These are phyloP conservation scores for Chaetothyriales sp. DNA, from an alignment of 2,329 filamentous ascomycete genomes.

Conservation along the genomic window DNA sequence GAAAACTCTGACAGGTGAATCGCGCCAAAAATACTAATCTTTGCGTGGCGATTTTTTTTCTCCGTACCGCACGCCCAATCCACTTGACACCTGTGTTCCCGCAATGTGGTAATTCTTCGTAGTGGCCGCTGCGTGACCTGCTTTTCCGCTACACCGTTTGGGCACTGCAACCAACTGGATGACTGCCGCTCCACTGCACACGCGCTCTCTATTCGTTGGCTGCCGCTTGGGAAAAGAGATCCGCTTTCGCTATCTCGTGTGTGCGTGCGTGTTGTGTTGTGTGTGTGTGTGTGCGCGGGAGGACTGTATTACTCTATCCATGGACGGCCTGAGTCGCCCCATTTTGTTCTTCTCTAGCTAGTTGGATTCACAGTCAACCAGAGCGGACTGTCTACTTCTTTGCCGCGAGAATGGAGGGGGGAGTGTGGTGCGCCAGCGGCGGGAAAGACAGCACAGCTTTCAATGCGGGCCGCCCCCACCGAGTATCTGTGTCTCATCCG, in stretches of 20 bases:
- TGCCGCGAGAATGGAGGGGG: no score
- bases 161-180: neutral
- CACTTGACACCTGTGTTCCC: neutral
- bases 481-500: neutral
- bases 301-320: neutral
- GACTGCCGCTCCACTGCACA: neutral
- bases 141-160: neutral
- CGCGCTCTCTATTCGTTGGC: neutral
- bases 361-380: neutral
- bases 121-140: neutral
- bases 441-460: neutral
- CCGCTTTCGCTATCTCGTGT: neutral
- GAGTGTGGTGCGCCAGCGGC: no score
- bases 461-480: neutral
- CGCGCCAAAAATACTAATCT: neutral
- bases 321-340: neutral
- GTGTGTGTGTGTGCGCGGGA: no score
- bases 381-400: no score
- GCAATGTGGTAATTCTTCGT: neutral
- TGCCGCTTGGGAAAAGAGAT: neutral
- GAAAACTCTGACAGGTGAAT: neutral
- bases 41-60: neutral
- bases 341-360: neutral
- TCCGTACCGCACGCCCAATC: neutral
- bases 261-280: no score